phyloP scores from a whole-genome alignment of 306 rosid species.

The Medicago ruthenica region DNA sequence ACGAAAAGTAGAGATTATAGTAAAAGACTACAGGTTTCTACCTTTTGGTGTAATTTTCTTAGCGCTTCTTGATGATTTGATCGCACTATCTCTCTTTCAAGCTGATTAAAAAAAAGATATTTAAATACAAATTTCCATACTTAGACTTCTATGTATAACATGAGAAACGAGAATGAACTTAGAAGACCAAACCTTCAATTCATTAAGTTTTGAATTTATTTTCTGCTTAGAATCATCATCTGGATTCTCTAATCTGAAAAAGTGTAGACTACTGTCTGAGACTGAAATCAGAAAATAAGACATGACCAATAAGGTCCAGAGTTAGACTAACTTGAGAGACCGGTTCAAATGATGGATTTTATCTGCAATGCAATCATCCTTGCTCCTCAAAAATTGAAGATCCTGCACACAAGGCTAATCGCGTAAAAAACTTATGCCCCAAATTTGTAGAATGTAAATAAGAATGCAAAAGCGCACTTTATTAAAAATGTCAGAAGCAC shows the following conservation, averaged over 20 bases:
- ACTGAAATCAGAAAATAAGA: constrained; percentile 26
- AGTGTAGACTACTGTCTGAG: constrained; percentile 12
- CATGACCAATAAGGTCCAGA: constrained; percentile 31
- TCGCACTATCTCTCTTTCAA: constrained; percentile 64
- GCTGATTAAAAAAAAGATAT: constrained; percentile 51
- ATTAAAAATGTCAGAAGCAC: constrained; percentile 18
- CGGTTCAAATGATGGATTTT: constrained; percentile 78
- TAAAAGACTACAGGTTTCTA: constrained; percentile 35
- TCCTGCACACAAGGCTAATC: constrained; percentile 56
- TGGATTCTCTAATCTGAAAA: constrained; percentile 68
- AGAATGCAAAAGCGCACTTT: constrained; percentile 12
- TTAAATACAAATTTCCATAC: constrained; percentile 15
- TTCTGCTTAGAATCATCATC: constrained; percentile 52
- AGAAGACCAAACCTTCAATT: constrained; percentile 68
- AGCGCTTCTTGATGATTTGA: constrained; percentile 67
- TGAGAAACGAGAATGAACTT: constrained; percentile 6
- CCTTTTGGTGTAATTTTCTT: constrained; percentile 79
- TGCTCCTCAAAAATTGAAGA: constrained; percentile 73
- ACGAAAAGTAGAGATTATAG: constrained; percentile 13
- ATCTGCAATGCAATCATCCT: constrained; percentile 81
- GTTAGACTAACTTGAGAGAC: constrained; percentile 72
- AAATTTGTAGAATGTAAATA: constrained; percentile 12
- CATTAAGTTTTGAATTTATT: constrained; percentile 51
- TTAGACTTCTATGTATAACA: constrained; percentile 25
- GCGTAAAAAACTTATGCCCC: constrained; percentile 30